Conservation (phyloP, 176 grass and related monocot genomes). For the Oryza nivara region DNA sequence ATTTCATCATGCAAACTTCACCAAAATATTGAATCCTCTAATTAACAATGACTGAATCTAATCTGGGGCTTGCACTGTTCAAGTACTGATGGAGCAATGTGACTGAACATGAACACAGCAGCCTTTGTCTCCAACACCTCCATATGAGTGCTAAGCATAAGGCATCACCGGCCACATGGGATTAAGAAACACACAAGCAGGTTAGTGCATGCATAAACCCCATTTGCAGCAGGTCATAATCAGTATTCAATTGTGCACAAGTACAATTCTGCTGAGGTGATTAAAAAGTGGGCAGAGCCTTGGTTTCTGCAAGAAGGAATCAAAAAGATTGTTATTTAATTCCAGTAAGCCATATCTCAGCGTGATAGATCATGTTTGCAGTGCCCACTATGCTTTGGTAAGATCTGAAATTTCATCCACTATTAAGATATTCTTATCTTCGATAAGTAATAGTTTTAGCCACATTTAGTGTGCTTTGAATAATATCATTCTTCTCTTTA, state of each 20-base stretch:
- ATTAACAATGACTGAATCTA: constrained; percentile 45
- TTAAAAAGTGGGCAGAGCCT: constrained; percentile 29
- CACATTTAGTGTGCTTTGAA: constrained; percentile 15
- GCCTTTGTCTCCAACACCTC: constrained; percentile 48
- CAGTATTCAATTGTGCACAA: constrained; percentile 46
- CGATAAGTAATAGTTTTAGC: constrained; percentile 18
- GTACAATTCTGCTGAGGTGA: constrained; percentile 40
- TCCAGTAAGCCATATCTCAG: constrained; percentile 7
- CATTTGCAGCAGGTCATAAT: constrained; percentile 42
- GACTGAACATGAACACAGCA: constrained; percentile 53
- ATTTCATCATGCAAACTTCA: not conserved
- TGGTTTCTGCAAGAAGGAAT: constrained; percentile 56
- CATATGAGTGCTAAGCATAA: constrained; percentile 38
- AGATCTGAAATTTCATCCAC: constrained; percentile 31
- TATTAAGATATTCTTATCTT: constrained; percentile 32
- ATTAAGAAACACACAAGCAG: constrained; percentile 33
- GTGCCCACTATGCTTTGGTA: constrained; percentile 26
- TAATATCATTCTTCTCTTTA: constrained; percentile 41
- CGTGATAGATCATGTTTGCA: constrained; percentile 25
- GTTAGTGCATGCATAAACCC: constrained; percentile 42
- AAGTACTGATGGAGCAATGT: constrained; percentile 41
- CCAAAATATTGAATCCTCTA: not conserved
- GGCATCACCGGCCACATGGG: constrained; percentile 49
- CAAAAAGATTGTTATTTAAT: constrained; percentile 37
- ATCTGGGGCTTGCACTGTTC: constrained; percentile 31